Evolutionary conservation across 257 asterid genomes (phyloP).

Genomic region (Knoxia roxburghii): DNA sequence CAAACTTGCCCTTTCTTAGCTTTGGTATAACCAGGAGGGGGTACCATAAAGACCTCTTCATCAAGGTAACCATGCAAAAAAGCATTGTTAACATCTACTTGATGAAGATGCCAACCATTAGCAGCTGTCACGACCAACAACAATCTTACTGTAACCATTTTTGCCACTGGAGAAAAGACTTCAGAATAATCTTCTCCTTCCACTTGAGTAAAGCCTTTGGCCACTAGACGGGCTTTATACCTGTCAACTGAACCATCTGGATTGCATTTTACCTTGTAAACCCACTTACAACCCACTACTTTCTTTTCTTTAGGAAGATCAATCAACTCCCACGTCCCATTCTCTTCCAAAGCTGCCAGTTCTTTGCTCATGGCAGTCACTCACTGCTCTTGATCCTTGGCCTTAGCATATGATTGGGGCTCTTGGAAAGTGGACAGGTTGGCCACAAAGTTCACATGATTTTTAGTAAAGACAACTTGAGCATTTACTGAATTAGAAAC

Average conservation of each 20-base stretch:
- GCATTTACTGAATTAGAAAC: too few relatives aligned
- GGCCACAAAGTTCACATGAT: not conserved
- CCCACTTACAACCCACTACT: not conserved
- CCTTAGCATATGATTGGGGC: not conserved
- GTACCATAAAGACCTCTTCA: not conserved
- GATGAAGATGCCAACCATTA: not conserved
- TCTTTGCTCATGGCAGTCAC: not conserved
- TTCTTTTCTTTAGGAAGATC: not conserved
- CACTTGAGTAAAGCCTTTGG: not conserved
- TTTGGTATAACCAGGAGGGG: not conserved
- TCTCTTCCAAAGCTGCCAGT: not conserved
- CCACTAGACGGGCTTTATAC: not conserved
- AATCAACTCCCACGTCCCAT: not conserved
- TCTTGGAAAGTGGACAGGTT: not conserved
- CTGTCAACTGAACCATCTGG: not conserved
- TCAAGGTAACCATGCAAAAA: not conserved
- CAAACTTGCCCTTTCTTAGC: not conserved
- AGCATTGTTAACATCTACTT: not conserved
- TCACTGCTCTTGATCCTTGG: not conserved
- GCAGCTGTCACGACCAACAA: not conserved
- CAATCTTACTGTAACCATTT: not conserved
- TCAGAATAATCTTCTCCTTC: not conserved
- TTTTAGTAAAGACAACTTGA: too few relatives aligned
- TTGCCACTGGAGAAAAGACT: not conserved
- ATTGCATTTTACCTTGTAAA: not conserved